These are phyloP conservation scores for Penicillium cosmopolitanum DNA, from an alignment of 495 filamentous ascomycete genomes.

Conservation along the genomic window DNA sequence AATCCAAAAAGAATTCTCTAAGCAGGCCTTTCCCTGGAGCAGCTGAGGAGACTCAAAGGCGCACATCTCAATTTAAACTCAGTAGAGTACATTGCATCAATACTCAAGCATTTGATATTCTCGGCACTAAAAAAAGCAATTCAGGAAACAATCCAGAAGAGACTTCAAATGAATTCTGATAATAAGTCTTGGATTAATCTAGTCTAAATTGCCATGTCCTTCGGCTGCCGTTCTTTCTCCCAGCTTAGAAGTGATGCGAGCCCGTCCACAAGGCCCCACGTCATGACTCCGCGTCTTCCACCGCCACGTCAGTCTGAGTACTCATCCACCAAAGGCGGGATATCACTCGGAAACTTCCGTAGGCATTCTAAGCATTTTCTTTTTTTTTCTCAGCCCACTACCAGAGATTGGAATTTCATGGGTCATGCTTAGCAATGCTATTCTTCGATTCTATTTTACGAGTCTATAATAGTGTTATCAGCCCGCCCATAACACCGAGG, in stretches of 20 bases:
- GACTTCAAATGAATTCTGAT: no score
- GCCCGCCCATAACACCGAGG: conserved; percentile 15
- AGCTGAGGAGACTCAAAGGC: no score
- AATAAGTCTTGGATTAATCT: no score
- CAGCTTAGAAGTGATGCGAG: not conserved
- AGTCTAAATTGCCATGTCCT: no score
- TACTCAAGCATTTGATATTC: no score
- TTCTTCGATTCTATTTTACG: conserved; percentile 15
- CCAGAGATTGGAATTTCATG: not conserved
- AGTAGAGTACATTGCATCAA: no score
- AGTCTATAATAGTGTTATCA: conserved; percentile 24
- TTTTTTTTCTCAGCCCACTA: no score
- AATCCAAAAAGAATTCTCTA: no score
- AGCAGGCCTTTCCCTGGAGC: no score
- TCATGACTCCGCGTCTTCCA: not conserved
- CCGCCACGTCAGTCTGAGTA: not conserved
- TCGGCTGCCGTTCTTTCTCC: not conserved
- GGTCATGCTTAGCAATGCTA: not conserved
- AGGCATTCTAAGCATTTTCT: not conserved
- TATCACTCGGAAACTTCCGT: not conserved
- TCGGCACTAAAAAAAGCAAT: no score
- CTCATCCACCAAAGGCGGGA: not conserved
- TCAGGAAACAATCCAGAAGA: no score
- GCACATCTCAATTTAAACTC: no score
- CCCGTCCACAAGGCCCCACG: not conserved